These are phyloP conservation scores for Sarocladiaceae sp. DNA, from an alignment of 2,329 filamentous ascomycete species.

Conservation along the genomic window DNA sequence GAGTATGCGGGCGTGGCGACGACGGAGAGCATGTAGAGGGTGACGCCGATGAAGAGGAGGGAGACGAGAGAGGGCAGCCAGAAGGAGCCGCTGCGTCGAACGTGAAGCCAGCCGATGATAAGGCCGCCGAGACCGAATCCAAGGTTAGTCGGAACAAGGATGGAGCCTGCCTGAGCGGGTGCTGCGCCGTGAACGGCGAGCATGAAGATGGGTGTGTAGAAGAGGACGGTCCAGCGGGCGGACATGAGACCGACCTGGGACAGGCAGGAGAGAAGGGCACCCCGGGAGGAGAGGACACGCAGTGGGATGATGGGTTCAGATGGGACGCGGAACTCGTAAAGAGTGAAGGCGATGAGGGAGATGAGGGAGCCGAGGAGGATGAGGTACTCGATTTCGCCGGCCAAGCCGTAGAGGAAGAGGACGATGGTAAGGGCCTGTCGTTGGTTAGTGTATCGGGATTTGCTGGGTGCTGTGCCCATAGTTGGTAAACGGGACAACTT, in stretches of 20 bases:
- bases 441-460: no score
- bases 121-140: slow-evolving; percentile 73
- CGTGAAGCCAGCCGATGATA: slow-evolving; percentile 67
- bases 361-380: slow-evolving; percentile 55
- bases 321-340: slow-evolving; percentile 58
- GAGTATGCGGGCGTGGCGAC: slow-evolving; percentile 47
- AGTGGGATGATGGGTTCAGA: slow-evolving; percentile 70
- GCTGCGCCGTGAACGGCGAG: slow-evolving; percentile 66
- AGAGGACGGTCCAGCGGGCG: slow-evolving; percentile 71
- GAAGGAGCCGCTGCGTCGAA: slow-evolving; percentile 66
- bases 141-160: slow-evolving; percentile 74
- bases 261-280: slow-evolving; percentile 66
- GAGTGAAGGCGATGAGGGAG: slow-evolving; percentile 45
- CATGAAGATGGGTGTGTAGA: slow-evolving; percentile 75
- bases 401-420: slow-evolving; percentile 66
- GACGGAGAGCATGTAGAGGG: slow-evolving; percentile 49
- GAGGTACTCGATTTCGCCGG: slow-evolving; percentile 51
- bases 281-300: slow-evolving; percentile 60
- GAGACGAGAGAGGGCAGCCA: slow-evolving; percentile 58
- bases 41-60: slow-evolving; percentile 55
- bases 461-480: slow-evolving; percentile 9
- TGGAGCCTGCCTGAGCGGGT: slow-evolving; percentile 64
- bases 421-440: slow-evolving; percentile 56
- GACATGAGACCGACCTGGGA: slow-evolving; percentile 75
- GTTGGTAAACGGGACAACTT: slow-evolving; percentile 24